Conservation (phyloP, 768 basidiomycete genomes). For the Pisolithus microcarpus region DNA sequence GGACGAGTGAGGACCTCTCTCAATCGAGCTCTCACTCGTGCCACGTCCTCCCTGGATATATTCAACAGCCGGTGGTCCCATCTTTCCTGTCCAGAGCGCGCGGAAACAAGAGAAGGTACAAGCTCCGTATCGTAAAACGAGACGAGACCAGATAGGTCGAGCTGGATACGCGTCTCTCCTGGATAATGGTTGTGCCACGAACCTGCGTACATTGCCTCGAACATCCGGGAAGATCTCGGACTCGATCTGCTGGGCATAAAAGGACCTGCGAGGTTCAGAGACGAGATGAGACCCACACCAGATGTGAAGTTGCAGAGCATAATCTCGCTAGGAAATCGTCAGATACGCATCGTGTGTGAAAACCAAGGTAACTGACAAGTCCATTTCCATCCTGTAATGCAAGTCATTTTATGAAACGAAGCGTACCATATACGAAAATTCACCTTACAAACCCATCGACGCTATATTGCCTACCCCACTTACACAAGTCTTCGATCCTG, state of each 20-base stretch:
- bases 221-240: neutral
- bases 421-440: neutral
- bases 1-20: neutral
- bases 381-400: neutral
- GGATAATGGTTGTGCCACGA: constrained; percentile 28
- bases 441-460: neutral
- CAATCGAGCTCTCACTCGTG: neutral
- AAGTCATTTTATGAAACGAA: neutral
- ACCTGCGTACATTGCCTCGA: constrained; percentile 28
- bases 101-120: constrained; percentile 30
- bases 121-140: constrained; percentile 38
- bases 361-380: neutral
- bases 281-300: neutral
- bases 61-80: constrained; percentile 30
- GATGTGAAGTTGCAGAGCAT: neutral
- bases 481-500: neutral
- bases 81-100: constrained; percentile 20
- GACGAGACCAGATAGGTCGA: constrained; percentile 35
- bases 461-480: neutral
- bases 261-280: neutral
- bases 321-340: neutral
- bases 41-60: constrained; percentile 14
- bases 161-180: constrained; percentile 36
- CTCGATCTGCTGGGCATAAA: neutral
- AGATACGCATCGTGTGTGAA: neutral